Base-by-base conservation (phyloP, 805 yeast species). In the Torulaspora indica region DNA sequence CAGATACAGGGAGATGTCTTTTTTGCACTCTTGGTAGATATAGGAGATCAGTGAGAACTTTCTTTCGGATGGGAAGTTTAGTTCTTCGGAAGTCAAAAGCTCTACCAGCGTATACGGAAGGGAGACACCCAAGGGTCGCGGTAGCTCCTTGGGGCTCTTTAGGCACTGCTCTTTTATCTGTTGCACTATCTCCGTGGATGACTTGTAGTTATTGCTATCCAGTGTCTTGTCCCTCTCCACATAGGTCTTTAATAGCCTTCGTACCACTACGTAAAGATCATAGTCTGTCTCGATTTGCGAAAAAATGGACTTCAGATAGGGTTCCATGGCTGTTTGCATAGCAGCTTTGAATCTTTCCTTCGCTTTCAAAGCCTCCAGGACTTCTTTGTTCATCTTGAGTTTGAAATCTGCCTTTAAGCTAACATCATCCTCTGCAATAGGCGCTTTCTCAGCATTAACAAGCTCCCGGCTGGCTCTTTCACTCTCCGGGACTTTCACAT, bases 21-120 rank as follows among this genome's bases (percentile, higher is more conserved):
- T 48, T 37, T 61, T 62, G 43, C 64, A 59, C 40, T 54, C 47
- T 7, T 58, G 51, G 46, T 61, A 60, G n/a, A 63, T 48, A 38
- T 49, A 55, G 9, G 57, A 50, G 10, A 54, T 47, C 10, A 62
- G 40, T 4, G 45, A 44, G 35, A 60, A 62, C 31, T 56, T 54
- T 29, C 65, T 53, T 12, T 60, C 63, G 1, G 47, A 20, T 8
- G 61, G 58, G 15, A 57, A 50, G 9, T 37, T 28, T 13, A 53
- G 48, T 5, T 46, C 47, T 12, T 40, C 40, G 7, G 47, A 37
- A 3, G 47, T 52, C 14, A 63, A 44, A 5, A 60, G 36, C 23
- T 52, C 46, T 8, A 50, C 47, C 7, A 61, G 43, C 4, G 52
- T 45, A 32, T 51, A 55, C 4, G 68, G 67, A 17, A 60, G 32